Percentiles rank a stretch among this genome's conserved stretches.
These are phyloP conservation scores for Vitis labrusca DNA, from an alignment of 164 flowering plant genomes.

Conservation along the genomic window DNA sequence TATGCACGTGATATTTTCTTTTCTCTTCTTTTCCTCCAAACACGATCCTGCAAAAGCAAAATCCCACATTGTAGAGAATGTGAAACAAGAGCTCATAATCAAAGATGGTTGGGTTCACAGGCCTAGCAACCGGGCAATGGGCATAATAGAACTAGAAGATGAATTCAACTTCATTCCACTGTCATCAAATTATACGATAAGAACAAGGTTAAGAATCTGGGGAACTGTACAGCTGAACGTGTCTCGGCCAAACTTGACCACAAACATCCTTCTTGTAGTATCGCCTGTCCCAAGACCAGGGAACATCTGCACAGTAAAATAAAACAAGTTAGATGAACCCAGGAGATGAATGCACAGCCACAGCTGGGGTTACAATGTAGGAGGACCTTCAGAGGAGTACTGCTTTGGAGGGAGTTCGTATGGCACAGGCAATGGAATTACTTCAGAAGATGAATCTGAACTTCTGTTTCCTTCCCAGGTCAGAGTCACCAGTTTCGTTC, in stretches of 20 bases:
- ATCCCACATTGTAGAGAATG: too few relatives aligned
- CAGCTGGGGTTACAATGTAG: background rate
- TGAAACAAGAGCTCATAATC: too few relatives aligned
- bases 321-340: background rate
- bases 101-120: too few relatives aligned
- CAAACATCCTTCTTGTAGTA: slow-evolving; percentile 80
- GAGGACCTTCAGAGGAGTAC: slow-evolving; percentile 75
- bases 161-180: too few relatives aligned
- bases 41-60: too few relatives aligned
- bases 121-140: too few relatives aligned
- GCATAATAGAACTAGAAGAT: too few relatives aligned
- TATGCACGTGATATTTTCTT: too few relatives aligned
- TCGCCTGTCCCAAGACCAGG: slow-evolving; percentile 95
- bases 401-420: slow-evolving; percentile 86
- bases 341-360: background rate
- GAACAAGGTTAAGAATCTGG: slow-evolving; percentile 23
- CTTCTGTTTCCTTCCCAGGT: slow-evolving; percentile 41
- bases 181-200: too few relatives aligned
- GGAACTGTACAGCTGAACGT: slow-evolving; percentile 37
- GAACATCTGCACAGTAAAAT: slow-evolving; percentile 58
- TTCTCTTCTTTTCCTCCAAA: too few relatives aligned
- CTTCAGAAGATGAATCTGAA: slow-evolving; percentile 36
- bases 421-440: slow-evolving; percentile 74
- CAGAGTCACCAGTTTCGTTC: slow-evolving; percentile 62
- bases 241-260: slow-evolving; percentile 87